Base-by-base conservation (phyloP, 306 rosid genomes). In the Sicyos baderoa region DNA sequence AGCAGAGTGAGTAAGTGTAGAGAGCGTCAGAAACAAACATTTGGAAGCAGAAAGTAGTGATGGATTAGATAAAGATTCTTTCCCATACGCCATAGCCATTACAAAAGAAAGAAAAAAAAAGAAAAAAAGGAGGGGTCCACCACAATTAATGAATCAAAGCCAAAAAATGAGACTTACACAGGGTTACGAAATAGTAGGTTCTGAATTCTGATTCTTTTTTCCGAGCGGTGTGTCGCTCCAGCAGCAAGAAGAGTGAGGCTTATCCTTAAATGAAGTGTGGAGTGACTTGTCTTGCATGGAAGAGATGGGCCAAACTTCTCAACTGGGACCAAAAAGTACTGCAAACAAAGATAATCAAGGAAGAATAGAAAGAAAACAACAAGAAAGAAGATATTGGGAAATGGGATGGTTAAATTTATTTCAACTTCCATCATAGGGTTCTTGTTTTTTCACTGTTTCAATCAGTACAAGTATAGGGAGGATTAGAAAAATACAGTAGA, bases 381-480 rank as follows among this genome's bases (percentile, higher is more conserved):
- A 45, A 63, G 1, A 40, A 37, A 37, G 9, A 65, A 65, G 29
- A 22, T 68, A 69, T 67, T 75, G 83, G 81, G 45, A 40, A 40
- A 40, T 10, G 45, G 11, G 82, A 79, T 64, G 80, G 82, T 78
- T 51, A 32, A 76, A 81, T 70, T 93, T 89, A 93, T 93, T 37
- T 37, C 44, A 7, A 37, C 7, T 37, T 93, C 66, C 87, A 68
- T 50, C 69, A 72, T 79, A 50, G 65, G 45, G 65, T 76, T 76
- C 53, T 76, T 75, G 74, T 78, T 82, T 79, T 76, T 75, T 77
- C 76, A 72, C 73, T 66, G 86, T 82, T 85, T 86, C 87, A 90
- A 89, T 83, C 91, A 75, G 85, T 86, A 86, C 96, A 89, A 84
- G 88, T 89, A 88, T 87, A 76, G 82, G 86, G 78, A 71, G 76